Base-by-base conservation (phyloP, 1,284 basidiomycete species). In the Puccinia coronata region DNA sequence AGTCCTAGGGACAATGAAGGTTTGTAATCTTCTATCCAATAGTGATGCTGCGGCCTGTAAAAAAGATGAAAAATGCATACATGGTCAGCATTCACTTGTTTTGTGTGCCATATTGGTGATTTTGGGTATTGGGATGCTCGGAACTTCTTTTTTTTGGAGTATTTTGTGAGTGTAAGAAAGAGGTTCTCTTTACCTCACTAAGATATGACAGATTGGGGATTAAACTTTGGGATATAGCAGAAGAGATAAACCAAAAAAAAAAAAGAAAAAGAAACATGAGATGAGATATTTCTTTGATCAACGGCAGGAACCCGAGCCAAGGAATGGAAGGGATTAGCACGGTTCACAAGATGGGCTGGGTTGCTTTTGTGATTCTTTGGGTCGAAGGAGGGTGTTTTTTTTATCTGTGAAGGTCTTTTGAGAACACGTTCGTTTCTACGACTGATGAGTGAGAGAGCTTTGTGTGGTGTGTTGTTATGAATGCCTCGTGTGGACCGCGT, bases 1-100 rank as follows among this genome's bases (percentile, higher is more conserved):
- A 0, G 95, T 96, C 36, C 90, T 90, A 53, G 95, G 95, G 3
- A 97, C 95, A 82, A 97, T 92, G 84, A 92, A 87, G 8, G 95
- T 87, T 47, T 89, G 87, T 47, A 97, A 88, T 18, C 93, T 90
- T 74, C 90, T 88, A 84, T 96, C 94, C 12, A 97, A 87, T 59
- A 95, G 87, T 5, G 93, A 95, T 23, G 94, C 95, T 3, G 94
- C 94, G 1, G 93, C 93, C 88, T 92, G 91, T 3, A 47, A 47
- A 57, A 4, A 6, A 11, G n/a, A 31, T 4, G 51, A 57, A 16
- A 39, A 43, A 49, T 9, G 20, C 23, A 1, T 34, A 36, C 3
- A 11, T 23, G 5, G 23, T 31, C 23, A 63, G 31, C 18, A 34
- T 59, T 34, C 18, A 18, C 57, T 59, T 16, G 12, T 12, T 28